Evolutionary conservation across 1,284 basidiomycete genomes (phyloP), one percentile per base, ranked within the genome.

Genomic region (Filobasidium uniguttulatum): DNA sequence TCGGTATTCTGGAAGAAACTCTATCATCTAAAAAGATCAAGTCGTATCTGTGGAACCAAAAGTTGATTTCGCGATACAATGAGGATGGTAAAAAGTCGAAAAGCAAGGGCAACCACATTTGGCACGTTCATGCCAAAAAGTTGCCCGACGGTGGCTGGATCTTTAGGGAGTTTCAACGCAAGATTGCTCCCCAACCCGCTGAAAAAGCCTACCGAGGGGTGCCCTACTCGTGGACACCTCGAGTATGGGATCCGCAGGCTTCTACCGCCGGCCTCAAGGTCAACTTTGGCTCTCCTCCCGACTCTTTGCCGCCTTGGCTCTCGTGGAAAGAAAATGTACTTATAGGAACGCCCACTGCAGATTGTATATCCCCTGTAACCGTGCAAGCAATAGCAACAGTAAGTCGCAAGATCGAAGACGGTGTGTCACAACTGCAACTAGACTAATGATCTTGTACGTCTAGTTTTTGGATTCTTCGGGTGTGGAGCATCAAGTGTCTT

Each of bases 11-110:
- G 20, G 75, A 76, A 41, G 67, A 72, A 30, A 72, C 75, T 35
- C 69, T 75, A 60, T 72, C 73, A n/a, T 65, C 69, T 60, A 73
- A 74, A 55, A 68, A 91, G 83, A 82, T 97, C 69, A 87, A 93
- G 59, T 86, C 89, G 63, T 99, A 94, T 72, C 78, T 99, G 43
- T 99, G 94, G 94, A 71, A 83, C 74, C 75, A 77, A 58, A 83
- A 84, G 22, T 84, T 85, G 63, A 98, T 99, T 63, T 84, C 91
- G 40, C 84, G 94, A 25, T 98, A 93, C 76, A 98, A 98, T 67
- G 90, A 97, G 62, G 94, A 98, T 67, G 94, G 90, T 30, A 96
- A 96, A 70, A 99, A 99, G 72, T 87, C 91, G 29, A 99, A 99
- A 72, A 93, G 89, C 48, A 97, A 97, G 73, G 94, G 94, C 47